phyloP scores from a whole-genome alignment of 495 filamentous ascomycete species.

The Neurospora discreta region DNA sequence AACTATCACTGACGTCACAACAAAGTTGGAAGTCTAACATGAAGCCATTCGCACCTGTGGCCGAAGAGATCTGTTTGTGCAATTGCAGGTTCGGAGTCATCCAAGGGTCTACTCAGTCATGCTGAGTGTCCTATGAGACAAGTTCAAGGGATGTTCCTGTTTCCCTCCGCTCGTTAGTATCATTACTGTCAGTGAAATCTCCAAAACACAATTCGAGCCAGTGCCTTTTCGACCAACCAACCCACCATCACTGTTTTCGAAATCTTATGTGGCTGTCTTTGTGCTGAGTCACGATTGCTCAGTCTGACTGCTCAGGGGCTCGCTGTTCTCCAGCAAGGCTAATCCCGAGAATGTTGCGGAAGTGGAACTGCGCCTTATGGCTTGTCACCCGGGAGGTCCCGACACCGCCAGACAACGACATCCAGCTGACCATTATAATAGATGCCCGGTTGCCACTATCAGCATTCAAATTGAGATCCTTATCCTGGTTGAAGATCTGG shows the following conservation, averaged over 20 bases:
- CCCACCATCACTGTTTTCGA: background rate
- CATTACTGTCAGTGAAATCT: background rate
- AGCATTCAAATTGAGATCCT: background rate
- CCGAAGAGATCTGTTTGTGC: background rate
- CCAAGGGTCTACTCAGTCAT: background rate
- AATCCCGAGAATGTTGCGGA: background rate
- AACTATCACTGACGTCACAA: background rate
- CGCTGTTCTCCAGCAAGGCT: background rate
- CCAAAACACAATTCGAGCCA: background rate
- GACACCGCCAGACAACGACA: background rate
- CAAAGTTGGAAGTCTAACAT: background rate
- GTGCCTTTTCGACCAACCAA: background rate
- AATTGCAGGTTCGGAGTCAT: background rate
- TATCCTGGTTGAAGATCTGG: background rate
- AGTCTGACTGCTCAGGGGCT: background rate
- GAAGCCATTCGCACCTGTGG: background rate
- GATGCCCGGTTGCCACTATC: background rate
- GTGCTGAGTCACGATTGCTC: background rate
- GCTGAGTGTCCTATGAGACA: background rate
- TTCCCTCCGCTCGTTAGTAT: background rate
- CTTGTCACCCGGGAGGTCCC: conserved; percentile 12
- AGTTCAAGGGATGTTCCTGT: background rate
- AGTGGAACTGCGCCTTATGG: background rate
- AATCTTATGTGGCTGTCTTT: background rate
- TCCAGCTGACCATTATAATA: conserved; percentile 7